A percentile compares a stretch with the other conserved stretches of the same genome.
These are phyloP conservation scores for Volvox africanus DNA, from an alignment of 139 green algal genomes.

Conservation along the genomic window DNA sequence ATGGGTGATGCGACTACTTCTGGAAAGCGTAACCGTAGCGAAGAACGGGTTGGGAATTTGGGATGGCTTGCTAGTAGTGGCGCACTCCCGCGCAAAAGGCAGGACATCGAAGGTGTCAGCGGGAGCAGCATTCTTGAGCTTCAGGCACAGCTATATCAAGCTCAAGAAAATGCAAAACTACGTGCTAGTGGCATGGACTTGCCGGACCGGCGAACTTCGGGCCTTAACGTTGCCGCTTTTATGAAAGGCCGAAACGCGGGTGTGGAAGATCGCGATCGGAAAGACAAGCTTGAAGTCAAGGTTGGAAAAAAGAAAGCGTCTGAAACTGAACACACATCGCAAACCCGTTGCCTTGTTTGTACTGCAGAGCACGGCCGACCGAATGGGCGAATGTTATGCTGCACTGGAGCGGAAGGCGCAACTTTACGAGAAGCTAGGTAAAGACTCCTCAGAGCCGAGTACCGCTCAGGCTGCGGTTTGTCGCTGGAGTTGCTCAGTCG, in stretches of 20 bases:
- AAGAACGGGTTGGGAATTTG: slow-evolving; percentile 55
- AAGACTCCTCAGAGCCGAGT: not conserved
- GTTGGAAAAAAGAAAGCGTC: not conserved
- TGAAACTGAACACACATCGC: not conserved
- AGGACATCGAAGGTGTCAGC: slow-evolving; percentile 82
- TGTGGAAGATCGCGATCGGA: slow-evolving; percentile 73
- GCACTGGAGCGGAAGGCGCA: slow-evolving; percentile 85
- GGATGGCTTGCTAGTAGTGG: slow-evolving; percentile 83
- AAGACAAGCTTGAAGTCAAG: slow-evolving; percentile 79
- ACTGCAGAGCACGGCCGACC: slow-evolving; percentile 32
- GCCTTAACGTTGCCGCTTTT: slow-evolving; percentile 47
- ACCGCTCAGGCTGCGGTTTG: not conserved
- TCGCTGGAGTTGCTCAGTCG: too few species aligned
- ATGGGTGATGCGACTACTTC: not conserved
- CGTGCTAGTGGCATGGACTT: not conserved
- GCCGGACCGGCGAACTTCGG: slow-evolving; percentile 12
- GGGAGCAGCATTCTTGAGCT: slow-evolving; percentile 77
- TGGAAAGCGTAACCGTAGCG: slow-evolving; percentile 1
- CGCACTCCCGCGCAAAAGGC: slow-evolving; percentile 75
- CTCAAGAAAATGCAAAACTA: slow-evolving; percentile 26
- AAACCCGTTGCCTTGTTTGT: not conserved
- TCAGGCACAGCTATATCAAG: slow-evolving; percentile 80
- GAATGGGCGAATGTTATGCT: slow-evolving; percentile 58
- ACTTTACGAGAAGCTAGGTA: slow-evolving; percentile 84
- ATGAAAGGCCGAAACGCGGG: slow-evolving; percentile 71